Percentiles rank a stretch among this genome's conserved stretches.
These are phyloP conservation scores for Persicaria tinctoria DNA, from an alignment of 148 eudicot species.

Conservation along the genomic window DNA sequence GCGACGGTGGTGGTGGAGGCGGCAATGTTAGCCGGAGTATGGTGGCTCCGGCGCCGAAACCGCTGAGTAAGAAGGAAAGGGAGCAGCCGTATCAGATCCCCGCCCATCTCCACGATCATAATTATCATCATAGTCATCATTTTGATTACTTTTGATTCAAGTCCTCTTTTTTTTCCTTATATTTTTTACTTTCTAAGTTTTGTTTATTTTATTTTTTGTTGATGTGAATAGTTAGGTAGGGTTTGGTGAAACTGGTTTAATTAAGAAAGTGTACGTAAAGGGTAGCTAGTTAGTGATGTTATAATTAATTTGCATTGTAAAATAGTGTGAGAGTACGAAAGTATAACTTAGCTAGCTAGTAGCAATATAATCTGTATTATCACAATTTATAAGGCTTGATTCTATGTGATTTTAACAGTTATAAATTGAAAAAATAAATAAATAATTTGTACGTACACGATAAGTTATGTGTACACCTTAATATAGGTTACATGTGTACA, in stretches of 20 bases:
- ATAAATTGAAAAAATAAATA: too few species aligned
- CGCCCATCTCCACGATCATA: background rate
- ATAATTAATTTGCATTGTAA: background rate
- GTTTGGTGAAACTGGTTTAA: background rate
- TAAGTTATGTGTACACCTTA: too few species aligned
- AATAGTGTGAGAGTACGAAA: slow-evolving; percentile 4
- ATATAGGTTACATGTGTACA: too few species aligned
- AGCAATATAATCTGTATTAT: too few species aligned
- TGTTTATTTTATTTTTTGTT: background rate
- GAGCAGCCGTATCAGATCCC: slow-evolving; percentile 72
- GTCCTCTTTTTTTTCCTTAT: background rate
- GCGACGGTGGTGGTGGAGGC: slow-evolving; percentile 8
- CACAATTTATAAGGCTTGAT: too few species aligned
- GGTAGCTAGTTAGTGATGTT: background rate
- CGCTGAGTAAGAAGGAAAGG: slow-evolving; percentile 57
- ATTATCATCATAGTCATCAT: slow-evolving; percentile 24
- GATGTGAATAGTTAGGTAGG: background rate
- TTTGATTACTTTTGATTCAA: slow-evolving; percentile 58
- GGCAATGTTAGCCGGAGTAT: background rate
- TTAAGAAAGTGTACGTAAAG: background rate
- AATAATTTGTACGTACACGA: too few species aligned
- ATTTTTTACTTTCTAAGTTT: background rate
- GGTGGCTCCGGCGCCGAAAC: slow-evolving; percentile 28
- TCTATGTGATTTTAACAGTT: too few species aligned
- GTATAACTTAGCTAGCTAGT: background rate